Percentiles rank a stretch among this genome's conserved stretches.
Evolutionary conservation across 2,329 filamentous ascomycete species (phyloP).

Genomic region (Paraphaeosphaeria minitans): DNA sequence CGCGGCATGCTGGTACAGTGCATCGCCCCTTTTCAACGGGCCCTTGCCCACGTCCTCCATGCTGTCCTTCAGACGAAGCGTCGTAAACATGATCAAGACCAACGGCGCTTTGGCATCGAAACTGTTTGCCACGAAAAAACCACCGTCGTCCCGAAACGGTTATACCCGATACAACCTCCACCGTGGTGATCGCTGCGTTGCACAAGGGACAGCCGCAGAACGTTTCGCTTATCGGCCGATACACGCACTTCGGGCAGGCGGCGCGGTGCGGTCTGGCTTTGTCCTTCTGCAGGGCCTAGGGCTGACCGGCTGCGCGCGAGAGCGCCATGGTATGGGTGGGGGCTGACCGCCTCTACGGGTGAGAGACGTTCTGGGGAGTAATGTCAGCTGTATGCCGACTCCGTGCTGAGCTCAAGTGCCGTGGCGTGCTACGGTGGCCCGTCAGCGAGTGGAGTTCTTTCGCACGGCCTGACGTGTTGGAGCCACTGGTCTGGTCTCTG

Average conservation of each 20-base stretch:
- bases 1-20: neutral
- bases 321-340: neutral
- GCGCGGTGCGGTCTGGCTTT: neutral
- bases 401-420: too few species aligned
- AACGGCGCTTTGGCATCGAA: neutral
- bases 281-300: neutral
- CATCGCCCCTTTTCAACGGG: neutral
- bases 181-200: neutral
- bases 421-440: too few species aligned
- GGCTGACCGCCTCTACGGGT: neutral
- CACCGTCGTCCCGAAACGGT: neutral
- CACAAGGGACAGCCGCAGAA: neutral
- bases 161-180: neutral
- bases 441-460: too few species aligned
- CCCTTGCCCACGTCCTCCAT: neutral
- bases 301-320: neutral
- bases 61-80: neutral
- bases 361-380: neutral
- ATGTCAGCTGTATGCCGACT: too few species aligned
- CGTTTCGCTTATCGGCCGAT: neutral
- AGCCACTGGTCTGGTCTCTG: too few species aligned
- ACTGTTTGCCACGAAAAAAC: neutral
- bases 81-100: neutral
- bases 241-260: neutral
- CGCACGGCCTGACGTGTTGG: too few species aligned